Percentiles rank a stretch among this genome's conserved stretches.
Conservation (phyloP, 202 grass and related monocot species). For the Setaria viridis region DNA sequence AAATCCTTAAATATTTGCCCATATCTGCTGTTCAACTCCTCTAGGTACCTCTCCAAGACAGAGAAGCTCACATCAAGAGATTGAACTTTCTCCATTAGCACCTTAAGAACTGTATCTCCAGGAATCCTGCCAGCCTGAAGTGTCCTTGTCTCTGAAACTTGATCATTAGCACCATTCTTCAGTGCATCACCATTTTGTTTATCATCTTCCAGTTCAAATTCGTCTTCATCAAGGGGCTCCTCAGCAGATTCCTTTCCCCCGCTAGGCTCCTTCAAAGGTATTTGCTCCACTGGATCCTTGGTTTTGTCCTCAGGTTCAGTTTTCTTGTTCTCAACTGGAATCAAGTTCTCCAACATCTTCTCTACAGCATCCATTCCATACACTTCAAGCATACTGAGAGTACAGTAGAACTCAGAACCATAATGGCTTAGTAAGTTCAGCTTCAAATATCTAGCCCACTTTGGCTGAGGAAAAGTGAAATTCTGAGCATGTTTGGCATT, state of each 20-base stretch:
- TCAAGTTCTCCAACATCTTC: constrained; percentile 96
- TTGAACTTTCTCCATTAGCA: constrained; percentile 96
- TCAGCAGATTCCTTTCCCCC: constrained; percentile 48
- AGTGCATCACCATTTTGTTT: constrained; percentile 55
- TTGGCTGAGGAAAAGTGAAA: constrained; percentile 76
- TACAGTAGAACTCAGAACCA: constrained; percentile 95
- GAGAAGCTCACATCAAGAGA: constrained; percentile 97
- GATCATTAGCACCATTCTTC: constrained; percentile 58
- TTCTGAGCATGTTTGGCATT: constrained; percentile 81
- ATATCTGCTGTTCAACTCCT: constrained; percentile 92
- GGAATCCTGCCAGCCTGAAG: constrained; percentile 86
- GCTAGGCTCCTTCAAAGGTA: constrained; percentile 43
- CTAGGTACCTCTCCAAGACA: constrained; percentile 90
- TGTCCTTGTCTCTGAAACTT: constrained; percentile 55
- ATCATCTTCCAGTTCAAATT: constrained; percentile 62
- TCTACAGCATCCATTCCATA: constrained; percentile 98
- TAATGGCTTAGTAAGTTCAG: constrained; percentile 89
- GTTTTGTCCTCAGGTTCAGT: constrained; percentile 66
- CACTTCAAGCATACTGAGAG: constrained; percentile 87
- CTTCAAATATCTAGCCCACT: constrained; percentile 92
- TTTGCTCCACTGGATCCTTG: constrained; percentile 55
- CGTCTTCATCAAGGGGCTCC: constrained; percentile 57
- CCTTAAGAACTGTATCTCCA: constrained; percentile 93
- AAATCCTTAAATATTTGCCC: constrained; percentile 95
- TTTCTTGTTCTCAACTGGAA: constrained; percentile 79